Percentiles rank a stretch among this genome's conserved stretches.
Evolutionary conservation across 2,329 filamentous ascomycete species (phyloP).

Genomic region (Colletotrichum ledebouriae): DNA sequence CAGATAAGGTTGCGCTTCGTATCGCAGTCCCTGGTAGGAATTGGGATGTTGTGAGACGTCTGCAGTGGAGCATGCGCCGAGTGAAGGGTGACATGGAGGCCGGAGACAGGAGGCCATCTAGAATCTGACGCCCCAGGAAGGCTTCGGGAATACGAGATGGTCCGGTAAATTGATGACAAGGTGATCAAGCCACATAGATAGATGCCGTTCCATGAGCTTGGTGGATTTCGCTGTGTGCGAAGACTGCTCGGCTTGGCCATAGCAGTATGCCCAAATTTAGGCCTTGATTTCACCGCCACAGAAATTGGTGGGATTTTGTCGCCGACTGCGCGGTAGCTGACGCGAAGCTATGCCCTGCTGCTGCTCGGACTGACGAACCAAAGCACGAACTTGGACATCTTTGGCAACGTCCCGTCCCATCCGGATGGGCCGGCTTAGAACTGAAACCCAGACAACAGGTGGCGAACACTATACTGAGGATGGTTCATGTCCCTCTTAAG

Average conservation of each 20-base stretch:
- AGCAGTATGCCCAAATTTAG: not conserved
- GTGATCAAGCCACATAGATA: too few species aligned
- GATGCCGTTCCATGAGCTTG: too few species aligned
- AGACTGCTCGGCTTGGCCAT: too few species aligned
- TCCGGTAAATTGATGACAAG: not conserved
- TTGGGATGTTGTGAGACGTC: conserved; percentile 9
- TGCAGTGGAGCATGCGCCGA: conserved; percentile 16
- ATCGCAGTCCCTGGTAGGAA: conserved; percentile 5
- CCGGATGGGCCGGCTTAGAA: conserved; percentile 26
- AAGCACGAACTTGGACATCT: conserved; percentile 6
- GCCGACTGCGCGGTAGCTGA: not conserved
- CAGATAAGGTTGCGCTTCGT: conserved; percentile 13
- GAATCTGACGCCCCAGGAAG: conserved; percentile 6
- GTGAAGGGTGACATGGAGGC: conserved; percentile 14
- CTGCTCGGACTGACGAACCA: not conserved
- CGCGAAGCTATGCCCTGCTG: conserved; percentile 7
- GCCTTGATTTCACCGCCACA: not conserved
- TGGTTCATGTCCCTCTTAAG: not conserved
- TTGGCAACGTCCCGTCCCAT: conserved; percentile 12
- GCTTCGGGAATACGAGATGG: conserved; percentile 17
- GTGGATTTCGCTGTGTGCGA: too few species aligned
- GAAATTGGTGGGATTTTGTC: not conserved
- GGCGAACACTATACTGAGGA: not conserved
- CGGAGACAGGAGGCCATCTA: conserved; percentile 5
- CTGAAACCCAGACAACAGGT: conserved; percentile 21